Base-by-base conservation (phyloP, 805 yeast genomes). In the Barnettozyma siamensis region DNA sequence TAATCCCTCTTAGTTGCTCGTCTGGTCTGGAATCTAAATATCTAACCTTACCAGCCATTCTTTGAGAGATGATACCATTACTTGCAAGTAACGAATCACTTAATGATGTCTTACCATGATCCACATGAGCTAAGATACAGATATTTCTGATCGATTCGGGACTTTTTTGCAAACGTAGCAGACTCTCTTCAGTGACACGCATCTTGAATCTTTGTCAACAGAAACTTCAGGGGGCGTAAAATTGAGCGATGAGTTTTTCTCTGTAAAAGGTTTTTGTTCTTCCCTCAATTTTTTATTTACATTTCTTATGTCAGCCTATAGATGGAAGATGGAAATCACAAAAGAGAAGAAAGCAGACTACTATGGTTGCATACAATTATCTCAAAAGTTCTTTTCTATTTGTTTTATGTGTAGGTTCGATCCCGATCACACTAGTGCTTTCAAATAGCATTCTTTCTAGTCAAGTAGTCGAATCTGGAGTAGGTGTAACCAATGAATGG, bases 401-500 rank as follows among this genome's bases (percentile, higher is more conserved):
- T 17, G 17, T 13, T 2, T 21, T 7, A 21, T 7, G 6, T 21
- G 9, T 21, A 9, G 6, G 6, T 21, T 21, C 24, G 6, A 21
- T 7, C 9, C 24, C 6, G 24, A 21, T n/a, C n/a, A n/a, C n/a
- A n/a, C n/a, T n/a, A 21, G 2, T 19, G 13, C 4, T n/a, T 13
- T 46, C 46, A 66, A 35, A 67, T 42, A 11, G 71, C 72, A 45
- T 83, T 83, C 58, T 83, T 81, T 51, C 86, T 68, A 4, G 97
- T 89, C 46, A 89, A 70, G 59, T 89, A 88, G 62, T 89, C 98
- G 60, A 93, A 93, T 57, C 98, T 75, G 32, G 95, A 86, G 62
- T 86, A 93, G 0, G 99, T 93, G 67, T 93, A 93, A 3, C 99
- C 99, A 58, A 93, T 93, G 59, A 93, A 93, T 33, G 99, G 99